These are phyloP conservation scores for Hortiboletus rubellus DNA, from an alignment of 1,284 basidiomycete species.

Conservation along the genomic window DNA sequence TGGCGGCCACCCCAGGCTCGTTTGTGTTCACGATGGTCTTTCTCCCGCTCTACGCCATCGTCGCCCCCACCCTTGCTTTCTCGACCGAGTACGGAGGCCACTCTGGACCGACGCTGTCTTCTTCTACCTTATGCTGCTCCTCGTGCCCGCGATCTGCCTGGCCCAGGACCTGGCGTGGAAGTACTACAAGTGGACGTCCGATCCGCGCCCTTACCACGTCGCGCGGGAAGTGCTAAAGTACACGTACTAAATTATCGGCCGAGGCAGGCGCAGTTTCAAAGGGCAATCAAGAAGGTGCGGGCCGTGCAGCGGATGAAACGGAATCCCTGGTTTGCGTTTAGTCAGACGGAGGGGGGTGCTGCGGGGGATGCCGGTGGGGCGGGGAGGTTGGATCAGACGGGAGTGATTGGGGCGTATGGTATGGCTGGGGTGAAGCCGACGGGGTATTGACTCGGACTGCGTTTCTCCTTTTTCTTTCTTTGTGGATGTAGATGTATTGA, in stretches of 20 bases:
- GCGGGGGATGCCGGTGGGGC: conserved; percentile 66
- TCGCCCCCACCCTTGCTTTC: conserved; percentile 86
- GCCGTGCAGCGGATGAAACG: conserved; percentile 62
- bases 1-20: no score
- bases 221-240: no score
- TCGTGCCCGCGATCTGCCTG: conserved; percentile 89
- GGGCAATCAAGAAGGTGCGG: no score
- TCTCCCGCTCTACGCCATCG: no score
- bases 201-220: conserved; percentile 92
- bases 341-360: no score
- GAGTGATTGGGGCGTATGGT: conserved; percentile 83
- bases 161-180: no score
- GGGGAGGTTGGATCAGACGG: conserved; percentile 73
- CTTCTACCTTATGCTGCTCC: conserved; percentile 85
- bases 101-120: conserved; percentile 88
- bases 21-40: no score
- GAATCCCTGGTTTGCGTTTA: conserved; percentile 94
- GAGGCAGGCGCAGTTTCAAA: no score
- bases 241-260: no score
- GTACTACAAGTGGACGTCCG: no score
- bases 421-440: conserved; percentile 41
- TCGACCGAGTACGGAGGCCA: conserved; percentile 90
- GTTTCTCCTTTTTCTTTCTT: no score
- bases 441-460: conserved; percentile 51
- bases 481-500: no score